Evolutionary conservation across 148 eudicot species (phyloP).

Genomic region (Talinum fruticosum): DNA sequence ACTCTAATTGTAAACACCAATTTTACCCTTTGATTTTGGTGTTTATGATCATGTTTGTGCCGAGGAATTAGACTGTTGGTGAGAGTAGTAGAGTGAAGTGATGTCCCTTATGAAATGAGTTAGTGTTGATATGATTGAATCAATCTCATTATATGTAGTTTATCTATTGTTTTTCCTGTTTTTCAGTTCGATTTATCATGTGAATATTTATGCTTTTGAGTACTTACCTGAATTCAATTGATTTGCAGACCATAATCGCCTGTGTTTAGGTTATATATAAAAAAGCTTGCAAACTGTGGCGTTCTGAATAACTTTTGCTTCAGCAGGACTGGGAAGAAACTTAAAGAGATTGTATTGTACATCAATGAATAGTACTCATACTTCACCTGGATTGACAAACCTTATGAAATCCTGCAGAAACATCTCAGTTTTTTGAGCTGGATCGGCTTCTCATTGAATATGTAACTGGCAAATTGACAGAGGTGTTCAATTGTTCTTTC

Average conservation of each 20-base stretch:
- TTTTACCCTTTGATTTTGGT: background rate
- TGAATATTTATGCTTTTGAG: background rate
- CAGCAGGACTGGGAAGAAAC: background rate
- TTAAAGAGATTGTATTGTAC: background rate
- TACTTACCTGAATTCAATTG: background rate
- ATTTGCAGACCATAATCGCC: background rate
- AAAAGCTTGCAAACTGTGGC: background rate
- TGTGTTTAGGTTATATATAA: background rate
- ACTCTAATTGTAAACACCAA: background rate
- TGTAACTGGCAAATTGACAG: constrained; percentile 63
- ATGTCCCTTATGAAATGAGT: background rate
- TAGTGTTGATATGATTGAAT: no score
- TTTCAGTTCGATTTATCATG: background rate
- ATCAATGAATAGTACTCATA: background rate
- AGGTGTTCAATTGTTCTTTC: background rate
- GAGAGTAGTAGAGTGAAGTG: background rate
- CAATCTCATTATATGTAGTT: background rate
- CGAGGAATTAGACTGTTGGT: background rate
- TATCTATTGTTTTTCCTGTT: background rate
- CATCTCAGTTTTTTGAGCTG: constrained; percentile 79
- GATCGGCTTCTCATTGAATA: constrained; percentile 73
- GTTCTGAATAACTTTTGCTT: background rate
- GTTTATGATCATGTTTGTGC: background rate
- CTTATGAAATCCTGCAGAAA: constrained; percentile 52
- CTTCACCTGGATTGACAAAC: background rate